Percentiles rank a stretch among this genome's conserved stretches.
phyloP scores from a whole-genome alignment of 805 yeast genomes.

The Yarrowia divulgata region DNA sequence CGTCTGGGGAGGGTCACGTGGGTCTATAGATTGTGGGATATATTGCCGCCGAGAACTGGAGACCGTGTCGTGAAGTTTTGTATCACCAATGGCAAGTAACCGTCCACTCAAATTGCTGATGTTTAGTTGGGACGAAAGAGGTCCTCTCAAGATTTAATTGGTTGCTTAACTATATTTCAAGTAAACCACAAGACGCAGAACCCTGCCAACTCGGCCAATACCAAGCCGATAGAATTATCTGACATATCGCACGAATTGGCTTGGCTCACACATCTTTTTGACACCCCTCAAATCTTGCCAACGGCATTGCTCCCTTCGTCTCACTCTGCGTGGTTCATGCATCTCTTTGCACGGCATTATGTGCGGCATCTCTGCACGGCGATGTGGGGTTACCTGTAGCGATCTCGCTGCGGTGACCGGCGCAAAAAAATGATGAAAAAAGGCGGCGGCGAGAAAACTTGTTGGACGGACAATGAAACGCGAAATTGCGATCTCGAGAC shows the following conservation, averaged over 20 bases:
- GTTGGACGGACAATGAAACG: background rate
- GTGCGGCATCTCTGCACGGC: slow-evolving; percentile 32
- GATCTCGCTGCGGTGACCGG: slow-evolving; percentile 31
- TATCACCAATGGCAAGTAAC: too few species aligned
- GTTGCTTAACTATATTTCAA: background rate
- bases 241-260: background rate
- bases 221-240: background rate
- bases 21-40: background rate
- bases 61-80: too few species aligned
- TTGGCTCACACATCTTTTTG: background rate
- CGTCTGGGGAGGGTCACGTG: background rate
- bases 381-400: slow-evolving; percentile 17
- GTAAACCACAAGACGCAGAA: background rate
- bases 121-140: background rate
- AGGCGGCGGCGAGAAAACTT: background rate
- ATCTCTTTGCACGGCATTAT: slow-evolving; percentile 21
- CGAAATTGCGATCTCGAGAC: background rate
- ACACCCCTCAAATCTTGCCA: background rate
- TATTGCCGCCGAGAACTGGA: background rate
- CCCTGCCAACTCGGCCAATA: background rate
- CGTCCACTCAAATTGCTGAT: too few species aligned
- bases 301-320: background rate
- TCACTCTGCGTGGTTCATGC: background rate
- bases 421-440: background rate
- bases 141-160: too few species aligned